Evolutionary conservation across 345 rosid genomes (phyloP).

Genomic region (Noccaea caerulescens): DNA sequence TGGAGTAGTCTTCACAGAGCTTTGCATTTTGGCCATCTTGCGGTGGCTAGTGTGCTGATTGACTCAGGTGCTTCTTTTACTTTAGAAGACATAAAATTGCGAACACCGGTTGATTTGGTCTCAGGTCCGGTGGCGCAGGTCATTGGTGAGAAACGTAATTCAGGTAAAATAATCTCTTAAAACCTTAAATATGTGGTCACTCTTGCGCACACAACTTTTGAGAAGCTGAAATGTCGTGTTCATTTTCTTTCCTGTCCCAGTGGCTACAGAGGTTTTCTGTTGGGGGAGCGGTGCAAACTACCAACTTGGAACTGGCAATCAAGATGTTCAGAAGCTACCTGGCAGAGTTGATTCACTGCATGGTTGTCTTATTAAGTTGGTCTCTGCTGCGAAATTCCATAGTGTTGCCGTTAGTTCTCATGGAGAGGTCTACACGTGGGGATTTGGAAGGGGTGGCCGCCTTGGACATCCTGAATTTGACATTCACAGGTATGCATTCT

Average conservation of each 20-base stretch:
- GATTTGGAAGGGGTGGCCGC: conserved; percentile 98
- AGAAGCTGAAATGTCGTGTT: background rate
- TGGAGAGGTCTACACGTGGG: conserved; percentile 96
- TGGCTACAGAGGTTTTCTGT: conserved; percentile 88
- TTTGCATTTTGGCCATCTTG: conserved; percentile 96
- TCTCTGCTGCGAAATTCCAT: conserved; percentile 95
- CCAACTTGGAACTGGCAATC: conserved; percentile 96
- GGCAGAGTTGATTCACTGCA: conserved; percentile 92
- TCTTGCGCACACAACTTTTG: conserved; percentile 12
- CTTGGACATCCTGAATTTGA: conserved; percentile 99
- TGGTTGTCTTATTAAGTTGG: conserved; percentile 65
- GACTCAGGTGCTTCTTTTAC: conserved; percentile 75
- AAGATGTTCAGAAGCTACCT: conserved; percentile 83
- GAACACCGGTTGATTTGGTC: conserved; percentile 84
- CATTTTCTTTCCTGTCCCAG: conserved; percentile 46
- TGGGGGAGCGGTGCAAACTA: conserved; percentile 99
- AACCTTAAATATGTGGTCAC: conserved; percentile 20
- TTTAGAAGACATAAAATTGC: conserved; percentile 71
- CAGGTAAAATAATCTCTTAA: conserved; percentile 51
- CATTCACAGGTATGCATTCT: conserved; percentile 76
- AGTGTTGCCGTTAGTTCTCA: conserved; percentile 75
- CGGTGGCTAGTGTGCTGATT: conserved; percentile 85
- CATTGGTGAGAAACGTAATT: conserved; percentile 53
- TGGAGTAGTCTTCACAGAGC: conserved; percentile 99
- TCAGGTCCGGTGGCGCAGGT: conserved; percentile 88